Evolutionary conservation across 495 filamentous ascomycete species (phyloP), one percentile per base, ranked within the genome.

Genomic region (Aspergillus heteromorphus): DNA sequence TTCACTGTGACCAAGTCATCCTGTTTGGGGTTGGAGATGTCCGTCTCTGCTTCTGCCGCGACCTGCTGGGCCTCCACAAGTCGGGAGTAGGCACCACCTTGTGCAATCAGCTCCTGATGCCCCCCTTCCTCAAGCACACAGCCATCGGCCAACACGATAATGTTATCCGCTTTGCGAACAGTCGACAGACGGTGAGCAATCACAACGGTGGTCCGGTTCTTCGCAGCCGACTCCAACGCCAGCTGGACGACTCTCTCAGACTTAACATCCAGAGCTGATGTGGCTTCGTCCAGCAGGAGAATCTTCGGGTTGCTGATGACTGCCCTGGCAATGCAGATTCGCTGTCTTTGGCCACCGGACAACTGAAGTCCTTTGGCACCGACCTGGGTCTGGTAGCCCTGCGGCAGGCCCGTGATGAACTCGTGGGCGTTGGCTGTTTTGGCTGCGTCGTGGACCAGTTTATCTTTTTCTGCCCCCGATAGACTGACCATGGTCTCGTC

Each of bases 181-280:
- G 83, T 86, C 0, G 81, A 70, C 1, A 86, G 63, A 8, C 79
- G 61, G 63, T 87, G 83, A 0, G 83, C 81, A 50, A 86, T 77
- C 41, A 71, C 58, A 10, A 77, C 60, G 0, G 71, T 75, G 2
- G 73, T 77, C 51, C 67, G 51, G 36, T 61, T 45, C 59, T 56
- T 64, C 48, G 61, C 76, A 21, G 69, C 72, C 47, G 55, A 60
- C 47, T 70, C 72, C 23, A 69, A 71, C 21, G 63, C 74, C 17
- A 73, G 69, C 49, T 79, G 79, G 3, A 85, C 72, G 2, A 80
- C 70, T 0, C 75, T 77, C 61, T 79, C 75, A 58, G 77, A 69
- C 10, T 69, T 53, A 61, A 75, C 45, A 27, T 52, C 64, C 27
- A 83, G 11, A 34, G 49, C 51, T 13, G 64, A 52, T 64, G 77